Evolutionary conservation across 352 stramenopile genomes (phyloP).

Genomic region (Phytopythium mirpurense): DNA sequence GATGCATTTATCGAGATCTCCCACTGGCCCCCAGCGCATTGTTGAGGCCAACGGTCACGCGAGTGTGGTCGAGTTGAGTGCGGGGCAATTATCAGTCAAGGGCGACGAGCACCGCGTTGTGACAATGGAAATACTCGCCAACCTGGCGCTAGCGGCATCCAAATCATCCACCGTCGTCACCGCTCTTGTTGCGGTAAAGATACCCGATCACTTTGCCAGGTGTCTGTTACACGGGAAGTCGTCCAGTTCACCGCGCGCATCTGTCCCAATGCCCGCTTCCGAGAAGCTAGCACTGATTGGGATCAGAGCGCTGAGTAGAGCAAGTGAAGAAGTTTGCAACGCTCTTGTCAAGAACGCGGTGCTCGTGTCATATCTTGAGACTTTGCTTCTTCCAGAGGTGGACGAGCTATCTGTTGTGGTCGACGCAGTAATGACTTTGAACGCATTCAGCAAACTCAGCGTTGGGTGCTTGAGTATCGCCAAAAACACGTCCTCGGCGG

Average conservation of each 20-base stretch:
- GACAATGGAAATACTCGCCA: slow-evolving; percentile 46
- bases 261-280: not conserved
- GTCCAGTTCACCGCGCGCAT: not conserved
- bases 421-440: slow-evolving; percentile 22
- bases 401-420: slow-evolving; percentile 3
- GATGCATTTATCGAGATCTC: slow-evolving; percentile 29
- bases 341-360: slow-evolving; percentile 17
- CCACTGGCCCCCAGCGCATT: slow-evolving; percentile 26
- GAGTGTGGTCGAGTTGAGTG: slow-evolving; percentile 37
- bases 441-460: slow-evolving; percentile 9
- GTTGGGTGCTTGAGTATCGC: slow-evolving; percentile 6
- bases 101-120: slow-evolving; percentile 9
- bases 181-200: slow-evolving; percentile 29
- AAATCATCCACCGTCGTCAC: slow-evolving; percentile 10
- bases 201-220: slow-evolving; percentile 42
- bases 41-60: slow-evolving; percentile 34
- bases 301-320: slow-evolving; percentile 32
- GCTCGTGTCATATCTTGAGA: slow-evolving; percentile 31
- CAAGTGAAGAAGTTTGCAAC: slow-evolving; percentile 22
- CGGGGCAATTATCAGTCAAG: slow-evolving; percentile 12
- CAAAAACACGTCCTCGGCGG: not conserved
- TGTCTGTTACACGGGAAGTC: slow-evolving; percentile 17
- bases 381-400: slow-evolving; percentile 9
- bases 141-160: slow-evolving; percentile 26
- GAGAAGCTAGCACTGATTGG: slow-evolving; percentile 21